Evolutionary conservation across 495 filamentous ascomycete species (phyloP), one percentile per base, ranked within the genome.

Genomic region (Neurospora africana): DNA sequence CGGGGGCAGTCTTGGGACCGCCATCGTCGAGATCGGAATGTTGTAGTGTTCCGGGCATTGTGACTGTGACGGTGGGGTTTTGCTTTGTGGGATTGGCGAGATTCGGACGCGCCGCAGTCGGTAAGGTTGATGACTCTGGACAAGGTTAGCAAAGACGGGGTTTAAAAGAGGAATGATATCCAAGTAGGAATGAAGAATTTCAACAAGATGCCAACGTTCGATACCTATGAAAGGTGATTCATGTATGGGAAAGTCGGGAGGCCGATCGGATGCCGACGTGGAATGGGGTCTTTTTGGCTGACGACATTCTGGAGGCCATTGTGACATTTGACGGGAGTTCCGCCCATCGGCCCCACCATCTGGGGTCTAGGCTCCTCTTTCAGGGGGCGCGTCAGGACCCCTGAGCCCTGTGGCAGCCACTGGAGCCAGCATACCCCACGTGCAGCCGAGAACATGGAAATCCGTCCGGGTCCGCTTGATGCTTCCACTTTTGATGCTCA

Each of bases 1-100:
- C 83, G 15, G 91, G 91, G 2, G 75, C 80, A 68, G 76, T 68
- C 65, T 83, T 80, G 68, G 80, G 76, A 61, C 81, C 77, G 70
- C 79, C 76, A 72, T 83, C 83, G 75, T 79, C 80, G 43, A 79
- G 75, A 70, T 77, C 80, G 74, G 69, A 77, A 61, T 73, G 40
- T 39, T 75, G 77, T n/a, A 76, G 15, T 88, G 87, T 6, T 72
- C 75, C 53, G 11, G 74, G 69, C 79, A 80, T 79, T 5, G 70
- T 72, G 38, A 68, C 65, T 11, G 71, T 68, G 17, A 70, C 13
- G 15, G 47, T 58, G 47, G 47, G 47, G 47, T 27, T 58, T 58
- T 27, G 47, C 21, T 58, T 58, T 58, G 23, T 58, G 27, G 53
- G 15, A 65, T 65, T 33, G 27, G 53, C 53, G 53, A 27, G 53